Evolutionary conservation across 495 filamentous ascomycete genomes (phyloP), one percentile per base, ranked within the genome.

Genomic region (Hamigera avellanea): DNA sequence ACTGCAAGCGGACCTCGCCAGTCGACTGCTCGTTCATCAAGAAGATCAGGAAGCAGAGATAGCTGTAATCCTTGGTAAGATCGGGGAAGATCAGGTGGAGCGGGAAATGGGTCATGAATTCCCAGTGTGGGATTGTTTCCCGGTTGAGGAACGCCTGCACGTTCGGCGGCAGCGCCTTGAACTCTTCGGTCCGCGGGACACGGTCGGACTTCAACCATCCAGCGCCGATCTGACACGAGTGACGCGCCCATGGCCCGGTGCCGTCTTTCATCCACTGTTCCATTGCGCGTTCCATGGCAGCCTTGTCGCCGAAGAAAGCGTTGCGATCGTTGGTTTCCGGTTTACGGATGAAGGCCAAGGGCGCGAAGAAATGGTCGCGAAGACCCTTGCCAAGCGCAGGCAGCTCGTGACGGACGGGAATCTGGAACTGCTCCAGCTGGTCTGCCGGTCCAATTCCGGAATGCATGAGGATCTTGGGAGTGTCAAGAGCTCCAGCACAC

Each of bases 381-480:
- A 82, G 62, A 43, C 77, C 75, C 42, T 75, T 56, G 3, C 75
- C 78, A 21, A 80, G 53, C 8, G 58, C 57, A 5, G 69, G 60
- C 0, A 70, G 36, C 12, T 73, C 53, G 0, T 65, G 52, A 14
- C 74, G 35, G 0, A 75, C 45, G 0, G 67, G 62, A 41, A 82
- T 75, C n/a, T 53, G 40, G 51, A 64, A 69, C 21, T 66, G 42
- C n/a, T 54, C 25, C 0, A 83, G 66, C 18, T 78, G 62, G 0
- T 53, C 43, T 8, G 50, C 47, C 0, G 76, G 73, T 0, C 78
- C 78, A 37, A 83, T 72, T 8, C 78, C 79, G 0, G 73, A 77
- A 38, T 77, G 72, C 68, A 79, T 73, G 0, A 81, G 61, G 34
- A 81, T 65, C 28, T 72, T 67, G 2, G 79, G 78, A 9, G 56